Evolutionary conservation across 2,329 filamentous ascomycete genomes (phyloP), one percentile per base, ranked within the genome.

Genomic region (Verticillium dahliae): DNA sequence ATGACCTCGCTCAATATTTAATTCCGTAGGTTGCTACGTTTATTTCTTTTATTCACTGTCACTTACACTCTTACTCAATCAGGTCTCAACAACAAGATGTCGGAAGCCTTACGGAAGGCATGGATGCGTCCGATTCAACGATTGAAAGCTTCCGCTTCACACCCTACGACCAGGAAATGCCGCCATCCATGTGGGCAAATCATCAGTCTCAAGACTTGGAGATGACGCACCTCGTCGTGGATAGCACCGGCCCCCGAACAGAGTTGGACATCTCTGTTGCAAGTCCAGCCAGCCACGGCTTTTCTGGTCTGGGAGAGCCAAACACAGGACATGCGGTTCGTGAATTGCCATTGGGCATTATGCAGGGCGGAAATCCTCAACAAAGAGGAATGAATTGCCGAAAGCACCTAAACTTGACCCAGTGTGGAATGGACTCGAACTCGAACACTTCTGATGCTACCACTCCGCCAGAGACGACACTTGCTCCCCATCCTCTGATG

Each of bases 1-100:
- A 75, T 18, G 74, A 79, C 37, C 64, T 83, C 4, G 69, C 71
- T 22, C 50, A 66, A 13, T 83, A 67, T 58, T 58, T 69, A 15
- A 64, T 69, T 59, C 68, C 65, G 74, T 76, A 64, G 62, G 67
- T 63, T 38, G 9, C 10, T 18, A n/a, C 7, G 13, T 3, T 11
- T 4, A 50, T 3, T 22, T 50, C 9, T 27, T 22, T 10, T 3
- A 9, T 22, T 22, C 9, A 50, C 7, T 3, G 6, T 41, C 5
- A 11, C 45, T 50, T 6, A 9, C 3, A 22, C 13, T 22, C n/a
- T 18, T 50, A 4, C 9, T 27, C 45, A 27, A 7, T 27, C 18
- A 11, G n/a, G 18, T 3, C 2, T 27, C 6, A 27, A 22, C 18
- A 27, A 27, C 45, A 50, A 22, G n/a, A 27, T 10, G 27, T 27